These are phyloP conservation scores for Tylopilus felleus DNA, from an alignment of 768 basidiomycete species.

Conservation along the genomic window DNA sequence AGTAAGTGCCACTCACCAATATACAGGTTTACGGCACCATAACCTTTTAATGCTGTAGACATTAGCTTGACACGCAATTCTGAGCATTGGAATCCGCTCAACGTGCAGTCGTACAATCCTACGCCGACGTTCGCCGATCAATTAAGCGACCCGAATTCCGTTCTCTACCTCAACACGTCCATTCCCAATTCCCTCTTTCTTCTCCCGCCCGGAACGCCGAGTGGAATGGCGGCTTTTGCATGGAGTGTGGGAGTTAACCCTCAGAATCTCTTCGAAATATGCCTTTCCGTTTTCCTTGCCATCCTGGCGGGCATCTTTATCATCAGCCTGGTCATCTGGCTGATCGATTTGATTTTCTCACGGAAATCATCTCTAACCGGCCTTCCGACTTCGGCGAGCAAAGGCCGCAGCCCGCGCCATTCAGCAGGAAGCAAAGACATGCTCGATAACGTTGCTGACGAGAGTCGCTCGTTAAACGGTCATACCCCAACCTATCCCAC, in stretches of 20 bases:
- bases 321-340: constrained; percentile 70
- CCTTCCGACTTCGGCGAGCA: constrained; percentile 20
- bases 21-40: constrained; percentile 3
- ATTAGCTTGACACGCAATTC: constrained; percentile 61
- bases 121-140: constrained; percentile 73
- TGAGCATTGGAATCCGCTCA: constrained; percentile 66
- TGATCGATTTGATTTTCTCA: constrained; percentile 54
- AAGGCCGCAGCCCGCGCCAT: constrained; percentile 39
- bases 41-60: constrained; percentile 44
- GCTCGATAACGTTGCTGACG: constrained; percentile 36
- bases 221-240: constrained; percentile 81
- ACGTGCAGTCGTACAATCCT: constrained; percentile 54
- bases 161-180: constrained; percentile 69
- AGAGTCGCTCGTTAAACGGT: constrained; percentile 29
- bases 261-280: constrained; percentile 77
- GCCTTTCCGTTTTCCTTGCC: constrained; percentile 77
- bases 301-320: constrained; percentile 71
- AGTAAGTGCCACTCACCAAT: constrained; percentile 44
- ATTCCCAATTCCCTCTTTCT: constrained; percentile 73
- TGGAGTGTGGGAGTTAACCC: constrained; percentile 80
- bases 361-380: constrained; percentile 17
- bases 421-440: constrained; percentile 51
- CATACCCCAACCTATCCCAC: constrained; percentile 21
- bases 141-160: constrained; percentile 63
- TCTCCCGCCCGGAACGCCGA: constrained; percentile 53